A percentile compares a stretch with the other conserved stretches of the same genome.
Conservation (phyloP, 352 stramenopile genomes). For the Phytophthora cryptogea region DNA sequence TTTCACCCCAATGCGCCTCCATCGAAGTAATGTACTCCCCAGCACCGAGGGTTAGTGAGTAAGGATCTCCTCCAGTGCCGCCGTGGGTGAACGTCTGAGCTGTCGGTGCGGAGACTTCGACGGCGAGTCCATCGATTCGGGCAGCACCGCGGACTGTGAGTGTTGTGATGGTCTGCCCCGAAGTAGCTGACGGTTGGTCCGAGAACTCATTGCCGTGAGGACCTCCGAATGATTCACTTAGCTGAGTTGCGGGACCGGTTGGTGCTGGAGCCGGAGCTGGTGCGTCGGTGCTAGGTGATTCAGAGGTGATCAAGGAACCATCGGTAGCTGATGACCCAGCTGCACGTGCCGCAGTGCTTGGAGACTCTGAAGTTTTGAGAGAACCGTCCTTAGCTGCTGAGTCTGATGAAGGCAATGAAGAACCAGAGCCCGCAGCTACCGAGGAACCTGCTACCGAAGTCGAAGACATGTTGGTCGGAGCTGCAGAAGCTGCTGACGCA, state of each 20-base stretch:
- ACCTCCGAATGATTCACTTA: neutral
- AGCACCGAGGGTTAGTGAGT: conserved; percentile 14
- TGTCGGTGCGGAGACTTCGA: conserved; percentile 21
- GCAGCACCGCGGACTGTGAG: conserved; percentile 19
- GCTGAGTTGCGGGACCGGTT: neutral
- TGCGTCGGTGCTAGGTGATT: neutral
- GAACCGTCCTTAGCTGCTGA: neutral
- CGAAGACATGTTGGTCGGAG: neutral
- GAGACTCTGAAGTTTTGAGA: neutral
- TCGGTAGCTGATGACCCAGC: neutral
- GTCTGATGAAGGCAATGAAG: neutral
- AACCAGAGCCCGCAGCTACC: neutral
- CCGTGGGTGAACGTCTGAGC: conserved; percentile 25
- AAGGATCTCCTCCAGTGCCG: conserved; percentile 20
- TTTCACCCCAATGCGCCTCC: conserved; percentile 28
- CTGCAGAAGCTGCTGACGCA: neutral
- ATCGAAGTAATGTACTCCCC: conserved; percentile 26
- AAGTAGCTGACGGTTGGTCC: conserved; percentile 17
- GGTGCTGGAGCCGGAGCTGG: neutral
- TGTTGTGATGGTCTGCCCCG: conserved; percentile 21
- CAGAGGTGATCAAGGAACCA: neutral
- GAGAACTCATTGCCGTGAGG: conserved; percentile 22
- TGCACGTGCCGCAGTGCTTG: neutral
- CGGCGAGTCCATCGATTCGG: conserved; percentile 19
- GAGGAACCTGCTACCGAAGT: neutral